phyloP scores from a whole-genome alignment of 768 basidiomycete species.

The Termitomyces sp. region DNA sequence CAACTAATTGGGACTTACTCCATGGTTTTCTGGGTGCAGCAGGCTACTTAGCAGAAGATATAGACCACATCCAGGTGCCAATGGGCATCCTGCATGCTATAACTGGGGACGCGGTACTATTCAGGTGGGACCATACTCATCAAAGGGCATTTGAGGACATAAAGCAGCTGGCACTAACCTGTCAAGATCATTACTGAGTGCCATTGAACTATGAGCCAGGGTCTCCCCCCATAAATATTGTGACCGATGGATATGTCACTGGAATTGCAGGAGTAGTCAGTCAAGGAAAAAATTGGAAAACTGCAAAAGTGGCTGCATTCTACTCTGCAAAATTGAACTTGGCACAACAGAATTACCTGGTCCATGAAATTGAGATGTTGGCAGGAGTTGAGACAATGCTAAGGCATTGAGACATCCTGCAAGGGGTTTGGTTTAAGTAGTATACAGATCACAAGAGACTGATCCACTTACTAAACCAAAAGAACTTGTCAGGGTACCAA shows the following conservation, averaged over 20 bases:
- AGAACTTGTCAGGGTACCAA: too few relatives aligned
- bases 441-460: too few relatives aligned
- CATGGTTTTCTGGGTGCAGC: neutral
- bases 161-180: conserved; percentile 12
- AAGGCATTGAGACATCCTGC: too few relatives aligned
- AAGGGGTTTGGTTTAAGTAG: too few relatives aligned
- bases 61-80: conserved; percentile 6
- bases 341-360: too few relatives aligned
- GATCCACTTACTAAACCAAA: too few relatives aligned
- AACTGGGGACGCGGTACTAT: conserved; percentile 7
- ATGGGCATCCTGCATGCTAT: conserved; percentile 20
- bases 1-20: neutral
- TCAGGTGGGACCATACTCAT: conserved; percentile 8
- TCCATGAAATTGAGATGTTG: too few relatives aligned
- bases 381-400: too few relatives aligned
- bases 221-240: neutral
- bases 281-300: too few relatives aligned
- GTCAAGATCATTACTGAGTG: neutral
- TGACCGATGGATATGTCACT: neutral
- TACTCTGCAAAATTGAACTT: too few relatives aligned
- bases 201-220: conserved; percentile 7
- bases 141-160: conserved; percentile 21
- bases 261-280: too few relatives aligned
- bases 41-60: conserved; percentile 25
- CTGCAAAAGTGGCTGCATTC: too few relatives aligned